These are phyloP conservation scores for Cryptosporidium sp. DNA, from an alignment of 169 alveolate genomes.

Conservation along the genomic window DNA sequence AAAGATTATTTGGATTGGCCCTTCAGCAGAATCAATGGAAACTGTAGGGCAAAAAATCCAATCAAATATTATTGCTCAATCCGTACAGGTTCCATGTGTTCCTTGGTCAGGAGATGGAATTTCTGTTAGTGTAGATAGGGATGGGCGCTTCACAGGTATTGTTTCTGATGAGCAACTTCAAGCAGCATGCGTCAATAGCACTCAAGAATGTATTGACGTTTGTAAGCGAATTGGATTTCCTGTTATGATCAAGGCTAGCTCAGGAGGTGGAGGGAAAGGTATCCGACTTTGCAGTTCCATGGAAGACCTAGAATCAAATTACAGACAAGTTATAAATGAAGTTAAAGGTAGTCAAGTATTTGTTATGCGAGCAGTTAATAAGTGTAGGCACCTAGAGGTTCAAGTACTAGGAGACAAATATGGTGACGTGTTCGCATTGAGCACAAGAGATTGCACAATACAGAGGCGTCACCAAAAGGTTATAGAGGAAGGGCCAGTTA, in stretches of 20 bases:
- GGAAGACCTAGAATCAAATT: slow-evolving; percentile 80
- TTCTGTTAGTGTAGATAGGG: slow-evolving; percentile 57
- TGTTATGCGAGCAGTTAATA: slow-evolving; percentile 71
- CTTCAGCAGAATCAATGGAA: slow-evolving; percentile 87
- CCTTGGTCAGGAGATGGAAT: slow-evolving; percentile 92
- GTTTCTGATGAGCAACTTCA: slow-evolving; percentile 71
- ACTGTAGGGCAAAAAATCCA: slow-evolving; percentile 94
- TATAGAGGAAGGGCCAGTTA: slow-evolving; percentile 93
- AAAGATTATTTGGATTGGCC: slow-evolving; percentile 91
- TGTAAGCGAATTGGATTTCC: slow-evolving; percentile 94
- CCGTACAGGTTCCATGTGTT: slow-evolving; percentile 90
- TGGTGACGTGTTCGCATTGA: slow-evolving; percentile 89
- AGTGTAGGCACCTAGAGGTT: slow-evolving; percentile 87
- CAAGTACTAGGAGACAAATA: slow-evolving; percentile 91
- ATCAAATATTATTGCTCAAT: slow-evolving; percentile 92
- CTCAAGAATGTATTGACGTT: slow-evolving; percentile 85
- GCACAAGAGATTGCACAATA: slow-evolving; percentile 93
- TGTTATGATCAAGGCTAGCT: slow-evolving; percentile 94
- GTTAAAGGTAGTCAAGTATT: slow-evolving; percentile 74
- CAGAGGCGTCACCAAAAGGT: slow-evolving; percentile 94
- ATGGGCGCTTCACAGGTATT: slow-evolving; percentile 66
- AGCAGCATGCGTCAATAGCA: slow-evolving; percentile 79
- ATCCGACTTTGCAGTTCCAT: slow-evolving; percentile 85
- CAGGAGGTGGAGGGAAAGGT: slow-evolving; percentile 98
- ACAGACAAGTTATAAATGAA: slow-evolving; percentile 80